Base-by-base conservation (phyloP, 176 grass and related monocot genomes). In the Carex pumila region DNA sequence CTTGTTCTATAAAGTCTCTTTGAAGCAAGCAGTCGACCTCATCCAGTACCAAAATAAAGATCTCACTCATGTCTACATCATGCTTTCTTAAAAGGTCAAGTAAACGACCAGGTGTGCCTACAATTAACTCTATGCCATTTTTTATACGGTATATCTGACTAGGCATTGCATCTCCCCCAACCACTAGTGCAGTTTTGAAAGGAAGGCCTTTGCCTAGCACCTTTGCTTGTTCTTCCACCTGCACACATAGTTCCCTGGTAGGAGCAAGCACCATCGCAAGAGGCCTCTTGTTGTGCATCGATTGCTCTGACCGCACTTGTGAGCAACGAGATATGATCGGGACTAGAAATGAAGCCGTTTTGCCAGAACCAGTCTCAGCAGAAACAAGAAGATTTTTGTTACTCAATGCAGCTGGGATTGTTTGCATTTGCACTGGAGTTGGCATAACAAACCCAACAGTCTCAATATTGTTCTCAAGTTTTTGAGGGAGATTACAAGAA, bases 101-200 rank as follows among this genome's bases (percentile, higher is more conserved):
- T 81, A 99, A 77, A 61, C 96, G 94, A 65, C 96, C 96, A 72
- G 93, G 92, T 62, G 93, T 99, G 82, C 89, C 91, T 70, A 95
- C 86, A 89, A 98, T 92, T 87, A 99, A 89, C 83, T 95, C 89
- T 3, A 99, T 77, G 22, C 91, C 89, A 81, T 87, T 93, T 84
- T 92, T 85, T 85, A 95, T 91, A 60, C 96, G 89, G 79, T 99
- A 93, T 47, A 93, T 86, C 90, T 95, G 93, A 57, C 89, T 87
- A 30, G 86, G 85, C 53, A 99, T 89, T 37, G 93, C 89, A 83
- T 99, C 89, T 67, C 93, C 96, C 56, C 96, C 91, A 81, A 98
- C 86, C 87, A 95, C 83, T 87, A 99, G 88, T 87, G 92, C 91
- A 83, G 93, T 98, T 91, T 90, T 95, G 89, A 98, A 98, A 88